Evolutionary conservation across 352 stramenopile species (phyloP).

Genomic region (Pythium rhizo-oryzae): DNA sequence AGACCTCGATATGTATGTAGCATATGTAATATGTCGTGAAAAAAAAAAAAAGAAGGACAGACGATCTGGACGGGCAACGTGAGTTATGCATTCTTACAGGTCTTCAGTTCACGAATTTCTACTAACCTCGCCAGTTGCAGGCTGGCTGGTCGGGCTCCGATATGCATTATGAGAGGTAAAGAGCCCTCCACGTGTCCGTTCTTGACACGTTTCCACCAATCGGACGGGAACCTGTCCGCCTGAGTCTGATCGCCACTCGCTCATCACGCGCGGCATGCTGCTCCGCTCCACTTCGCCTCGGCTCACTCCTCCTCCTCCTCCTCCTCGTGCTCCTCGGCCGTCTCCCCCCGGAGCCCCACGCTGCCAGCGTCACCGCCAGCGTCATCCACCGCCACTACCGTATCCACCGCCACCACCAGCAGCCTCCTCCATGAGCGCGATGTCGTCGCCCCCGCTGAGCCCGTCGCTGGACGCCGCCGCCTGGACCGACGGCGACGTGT

Average conservation of each 20-base stretch:
- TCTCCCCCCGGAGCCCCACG: not conserved
- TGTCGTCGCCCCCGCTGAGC: constrained; percentile 9
- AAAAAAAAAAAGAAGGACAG: too few relatives aligned
- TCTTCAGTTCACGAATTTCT: not conserved
- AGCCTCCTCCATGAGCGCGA: constrained; percentile 5
- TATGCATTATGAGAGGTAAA: not conserved
- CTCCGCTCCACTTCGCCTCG: not conserved
- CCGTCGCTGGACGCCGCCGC: constrained; percentile 6
- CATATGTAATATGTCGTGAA: too few relatives aligned
- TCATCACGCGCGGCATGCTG: too few relatives aligned
- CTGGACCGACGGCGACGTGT: constrained; percentile 9
- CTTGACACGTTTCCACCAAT: not conserved
- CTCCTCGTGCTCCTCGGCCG: not conserved
- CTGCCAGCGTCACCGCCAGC: not conserved
- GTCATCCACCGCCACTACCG: not conserved
- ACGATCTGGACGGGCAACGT: not conserved
- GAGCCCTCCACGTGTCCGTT: not conserved
- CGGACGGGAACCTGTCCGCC: not conserved
- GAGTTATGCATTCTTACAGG: not conserved
- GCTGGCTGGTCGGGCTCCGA: too few relatives aligned
- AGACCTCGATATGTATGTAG: too few relatives aligned
- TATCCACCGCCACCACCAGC: not conserved
- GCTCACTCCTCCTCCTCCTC: too few relatives aligned
- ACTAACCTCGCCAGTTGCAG: not conserved
- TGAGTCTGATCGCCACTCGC: not conserved